These are phyloP conservation scores for Epichloe brachyelytri DNA, from an alignment of 2,329 filamentous ascomycete genomes.

Conservation along the genomic window DNA sequence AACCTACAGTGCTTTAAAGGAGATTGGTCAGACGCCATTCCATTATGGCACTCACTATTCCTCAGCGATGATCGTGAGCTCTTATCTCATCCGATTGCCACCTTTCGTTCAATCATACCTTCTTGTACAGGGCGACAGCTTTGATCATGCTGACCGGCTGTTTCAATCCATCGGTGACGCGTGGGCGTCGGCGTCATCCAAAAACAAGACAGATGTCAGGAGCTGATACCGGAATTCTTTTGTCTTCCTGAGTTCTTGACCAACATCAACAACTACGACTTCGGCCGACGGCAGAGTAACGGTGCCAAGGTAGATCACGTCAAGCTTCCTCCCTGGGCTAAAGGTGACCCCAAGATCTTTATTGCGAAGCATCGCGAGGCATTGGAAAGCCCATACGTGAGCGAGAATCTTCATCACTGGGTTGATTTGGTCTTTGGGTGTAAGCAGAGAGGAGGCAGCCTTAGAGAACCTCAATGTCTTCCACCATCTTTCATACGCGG, in stretches of 20 bases:
- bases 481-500: constrained; percentile 89
- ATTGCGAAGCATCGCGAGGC: constrained; percentile 93
- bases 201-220: constrained; percentile 91
- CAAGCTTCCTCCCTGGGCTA: constrained; percentile 87
- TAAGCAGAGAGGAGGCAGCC: constrained; percentile 88
- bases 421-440: constrained; percentile 90
- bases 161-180: constrained; percentile 89
- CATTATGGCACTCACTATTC: constrained; percentile 99
- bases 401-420: constrained; percentile 80
- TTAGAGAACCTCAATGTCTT: constrained; percentile 90
- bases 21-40: constrained; percentile 87
- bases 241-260: constrained; percentile 87
- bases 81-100: constrained; percentile 86
- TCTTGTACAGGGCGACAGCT: constrained; percentile 84
- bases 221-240: constrained; percentile 94
- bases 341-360: constrained; percentile 90
- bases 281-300: constrained; percentile 73
- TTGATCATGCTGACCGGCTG: constrained; percentile 88
- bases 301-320: constrained; percentile 75
- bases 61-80: constrained; percentile 96
- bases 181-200: constrained; percentile 79
- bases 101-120: constrained; percentile 95
- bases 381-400: constrained; percentile 85
- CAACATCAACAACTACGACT: constrained; percentile 92
- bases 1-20: constrained; percentile 74